phyloP scores from a whole-genome alignment of 139 green algal species.

The Picochlorum costavermella region DNA sequence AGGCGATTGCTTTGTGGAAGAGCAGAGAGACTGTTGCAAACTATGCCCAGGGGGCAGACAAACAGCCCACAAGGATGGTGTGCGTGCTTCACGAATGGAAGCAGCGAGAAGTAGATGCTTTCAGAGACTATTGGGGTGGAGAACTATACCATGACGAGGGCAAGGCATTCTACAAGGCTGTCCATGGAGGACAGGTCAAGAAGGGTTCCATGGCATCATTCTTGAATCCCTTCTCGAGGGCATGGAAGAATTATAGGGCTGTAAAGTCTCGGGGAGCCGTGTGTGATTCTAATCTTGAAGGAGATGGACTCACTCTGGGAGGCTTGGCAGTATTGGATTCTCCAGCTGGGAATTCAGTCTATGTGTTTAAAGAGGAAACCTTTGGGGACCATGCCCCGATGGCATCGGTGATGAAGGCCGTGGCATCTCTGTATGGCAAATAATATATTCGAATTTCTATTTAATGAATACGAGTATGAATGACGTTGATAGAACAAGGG shows the following conservation, averaged over 20 bases:
- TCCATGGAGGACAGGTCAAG: slow-evolving; percentile 21
- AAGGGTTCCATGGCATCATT: slow-evolving; percentile 11
- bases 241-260: slow-evolving; percentile 15
- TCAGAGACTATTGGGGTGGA: slow-evolving; percentile 23
- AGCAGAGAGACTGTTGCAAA: slow-evolving; percentile 11
- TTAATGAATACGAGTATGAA: too few relatives aligned
- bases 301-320: slow-evolving; percentile 27
- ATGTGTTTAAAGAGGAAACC: slow-evolving; percentile 22
- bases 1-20: slow-evolving; percentile 22
- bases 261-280: slow-evolving; percentile 16
- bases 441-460: too few relatives aligned
- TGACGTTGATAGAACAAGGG: too few relatives aligned
- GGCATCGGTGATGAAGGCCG: slow-evolving; percentile 4
- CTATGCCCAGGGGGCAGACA: background rate
- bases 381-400: slow-evolving; percentile 37
- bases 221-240: slow-evolving; percentile 25
- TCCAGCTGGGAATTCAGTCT: slow-evolving; percentile 18
- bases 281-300: slow-evolving; percentile 25
- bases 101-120: slow-evolving; percentile 24
- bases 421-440: too few relatives aligned
- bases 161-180: slow-evolving; percentile 24
- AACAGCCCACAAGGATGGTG: slow-evolving; percentile 17
- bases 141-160: slow-evolving; percentile 30
- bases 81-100: slow-evolving; percentile 31
- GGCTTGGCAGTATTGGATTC: slow-evolving; percentile 24